Percentiles rank a stretch among this genome's conserved stretches.
These are phyloP conservation scores for Pezicula carpinea DNA, from an alignment of 2,329 filamentous ascomycete species.

Conservation along the genomic window DNA sequence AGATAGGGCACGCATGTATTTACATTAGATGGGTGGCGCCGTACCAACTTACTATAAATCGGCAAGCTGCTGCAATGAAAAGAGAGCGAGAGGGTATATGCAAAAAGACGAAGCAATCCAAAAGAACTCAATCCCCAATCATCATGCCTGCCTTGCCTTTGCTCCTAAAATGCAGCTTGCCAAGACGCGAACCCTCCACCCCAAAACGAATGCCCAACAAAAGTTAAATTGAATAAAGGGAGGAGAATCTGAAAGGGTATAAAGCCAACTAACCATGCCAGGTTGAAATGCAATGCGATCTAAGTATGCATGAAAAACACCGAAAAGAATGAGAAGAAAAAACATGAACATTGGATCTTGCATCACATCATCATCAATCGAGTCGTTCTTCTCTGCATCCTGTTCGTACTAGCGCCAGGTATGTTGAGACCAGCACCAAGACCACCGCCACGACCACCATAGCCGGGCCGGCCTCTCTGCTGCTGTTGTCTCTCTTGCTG, in stretches of 20 bases:
- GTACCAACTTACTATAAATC: no score
- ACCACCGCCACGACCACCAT: conserved; percentile 10
- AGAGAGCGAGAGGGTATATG: no score
- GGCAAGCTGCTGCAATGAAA: no score
- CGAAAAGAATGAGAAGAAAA: not conserved
- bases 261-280: conserved; percentile 11
- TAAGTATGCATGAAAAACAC: not conserved
- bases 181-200: not conserved
- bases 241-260: conserved; percentile 11
- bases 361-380: conserved; percentile 44
- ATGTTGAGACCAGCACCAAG: conserved; percentile 7
- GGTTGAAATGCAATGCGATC: conserved; percentile 10
- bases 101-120: no score
- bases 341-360: conserved; percentile 3
- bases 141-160: no score
- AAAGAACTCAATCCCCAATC: no score
- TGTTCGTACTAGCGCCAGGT: conserved; percentile 16
- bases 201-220: not conserved
- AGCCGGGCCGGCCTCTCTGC: no score
- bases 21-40: no score
- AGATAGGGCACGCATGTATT: no score
- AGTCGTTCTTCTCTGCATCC: conserved; percentile 43
- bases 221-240: not conserved
- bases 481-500: conserved; percentile 17
- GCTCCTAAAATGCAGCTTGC: no score